phyloP scores from a whole-genome alignment of 495 filamentous ascomycete species.

The Glonium stellatum region DNA sequence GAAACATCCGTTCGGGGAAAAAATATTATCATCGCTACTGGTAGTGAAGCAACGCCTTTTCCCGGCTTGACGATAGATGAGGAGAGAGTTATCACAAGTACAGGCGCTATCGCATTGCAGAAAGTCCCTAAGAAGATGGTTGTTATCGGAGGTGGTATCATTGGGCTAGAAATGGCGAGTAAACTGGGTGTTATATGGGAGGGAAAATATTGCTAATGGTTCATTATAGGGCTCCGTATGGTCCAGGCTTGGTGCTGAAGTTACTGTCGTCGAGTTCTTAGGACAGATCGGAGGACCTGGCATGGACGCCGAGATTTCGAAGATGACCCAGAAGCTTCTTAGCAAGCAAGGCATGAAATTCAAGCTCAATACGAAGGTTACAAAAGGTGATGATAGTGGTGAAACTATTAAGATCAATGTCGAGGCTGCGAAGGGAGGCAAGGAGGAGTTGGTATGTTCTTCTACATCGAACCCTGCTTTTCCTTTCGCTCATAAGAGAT shows the following conservation, averaged over 20 bases:
- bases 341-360: slow-evolving; percentile 97
- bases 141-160: slow-evolving; percentile 97
- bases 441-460: slow-evolving; percentile 69
- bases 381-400: slow-evolving; percentile 70
- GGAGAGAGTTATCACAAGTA: slow-evolving; percentile 93
- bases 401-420: slow-evolving; percentile 70
- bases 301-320: slow-evolving; percentile 93
- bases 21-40: slow-evolving; percentile 97
- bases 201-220: slow-evolving; percentile 3
- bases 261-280: slow-evolving; percentile 95
- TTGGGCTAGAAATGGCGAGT: slow-evolving; percentile 89
- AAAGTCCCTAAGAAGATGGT: slow-evolving; percentile 96
- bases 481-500: slow-evolving; percentile 7
- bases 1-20: slow-evolving; percentile 78
- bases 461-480: slow-evolving; percentile 8
- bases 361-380: slow-evolving; percentile 94
- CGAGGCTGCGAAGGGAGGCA: slow-evolving; percentile 93
- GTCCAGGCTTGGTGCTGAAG: slow-evolving; percentile 85
- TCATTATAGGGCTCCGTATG: slow-evolving; percentile 73
- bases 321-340: slow-evolving; percentile 85
- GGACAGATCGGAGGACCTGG: slow-evolving; percentile 94
- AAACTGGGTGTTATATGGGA: not conserved
- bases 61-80: slow-evolving; percentile 93
- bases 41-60: slow-evolving; percentile 90
- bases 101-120: slow-evolving; percentile 80